Evolutionary conservation across 257 asterid species (phyloP).

Genomic region (Leonotis leonurus): DNA sequence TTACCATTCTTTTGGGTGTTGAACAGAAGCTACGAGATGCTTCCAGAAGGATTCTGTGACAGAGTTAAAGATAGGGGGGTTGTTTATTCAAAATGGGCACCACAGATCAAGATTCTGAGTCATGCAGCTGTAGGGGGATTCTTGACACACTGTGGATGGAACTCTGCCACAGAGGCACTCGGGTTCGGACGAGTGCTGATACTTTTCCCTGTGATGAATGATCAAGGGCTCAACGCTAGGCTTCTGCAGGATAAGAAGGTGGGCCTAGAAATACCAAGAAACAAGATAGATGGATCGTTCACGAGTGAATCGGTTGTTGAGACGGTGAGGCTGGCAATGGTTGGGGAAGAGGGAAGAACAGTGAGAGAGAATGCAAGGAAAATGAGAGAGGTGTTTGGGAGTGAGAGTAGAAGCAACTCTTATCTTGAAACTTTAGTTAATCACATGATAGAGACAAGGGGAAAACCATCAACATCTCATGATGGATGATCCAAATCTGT

Average conservation of each 20-base stretch:
- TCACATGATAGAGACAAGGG: conserved; percentile 27
- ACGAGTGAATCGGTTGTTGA: conserved; percentile 50
- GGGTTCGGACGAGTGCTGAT: conserved; percentile 57
- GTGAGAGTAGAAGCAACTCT: conserved; percentile 18
- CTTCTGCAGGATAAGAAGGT: conserved; percentile 50
- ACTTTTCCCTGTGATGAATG: conserved; percentile 73
- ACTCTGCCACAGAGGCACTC: conserved; percentile 67
- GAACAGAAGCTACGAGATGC: conserved; percentile 39
- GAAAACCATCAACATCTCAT: background rate
- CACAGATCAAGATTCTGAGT: conserved; percentile 58
- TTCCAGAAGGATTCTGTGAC: conserved; percentile 46
- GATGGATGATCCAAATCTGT: background rate
- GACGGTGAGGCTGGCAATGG: conserved; percentile 41
- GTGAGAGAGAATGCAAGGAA: conserved; percentile 48
- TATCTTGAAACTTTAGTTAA: conserved; percentile 34
- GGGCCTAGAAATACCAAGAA: conserved; percentile 68
- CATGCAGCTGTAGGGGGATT: conserved; percentile 57
- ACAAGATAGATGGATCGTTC: conserved; percentile 49
- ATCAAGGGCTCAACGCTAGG: conserved; percentile 80
- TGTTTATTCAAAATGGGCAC: conserved; percentile 56
- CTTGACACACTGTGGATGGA: conserved; percentile 90
- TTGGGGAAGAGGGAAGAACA: conserved; percentile 41
- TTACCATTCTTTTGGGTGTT: conserved; percentile 79
- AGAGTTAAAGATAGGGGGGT: conserved; percentile 30
- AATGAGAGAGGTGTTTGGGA: conserved; percentile 47